Conservation (phyloP, 352 stramenopile species). For the Pythium volutum region DNA sequence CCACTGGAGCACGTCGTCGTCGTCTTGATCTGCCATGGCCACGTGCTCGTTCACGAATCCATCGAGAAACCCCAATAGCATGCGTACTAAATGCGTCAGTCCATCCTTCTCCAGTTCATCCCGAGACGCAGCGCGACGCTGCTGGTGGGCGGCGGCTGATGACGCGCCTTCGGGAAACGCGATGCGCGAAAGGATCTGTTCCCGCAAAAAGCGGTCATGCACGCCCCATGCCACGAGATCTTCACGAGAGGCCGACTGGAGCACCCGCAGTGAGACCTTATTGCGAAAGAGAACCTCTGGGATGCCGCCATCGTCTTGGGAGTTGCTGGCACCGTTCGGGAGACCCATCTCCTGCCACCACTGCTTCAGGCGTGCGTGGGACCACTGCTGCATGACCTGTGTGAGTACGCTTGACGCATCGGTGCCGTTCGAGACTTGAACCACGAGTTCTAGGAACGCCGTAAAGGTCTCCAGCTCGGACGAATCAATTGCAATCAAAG, state of each 20-base stretch:
- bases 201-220: conserved; percentile 43
- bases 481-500: conserved; percentile 30
- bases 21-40: conserved; percentile 13
- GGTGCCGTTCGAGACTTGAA: conserved; percentile 32
- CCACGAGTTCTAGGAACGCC: conserved; percentile 54
- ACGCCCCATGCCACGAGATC: conserved; percentile 71
- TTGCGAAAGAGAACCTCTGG: conserved; percentile 38
- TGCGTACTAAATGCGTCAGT: conserved; percentile 44
- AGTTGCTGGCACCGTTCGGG: conserved; percentile 18
- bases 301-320: conserved; percentile 29
- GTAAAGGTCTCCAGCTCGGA: conserved; percentile 42
- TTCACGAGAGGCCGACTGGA: conserved; percentile 59
- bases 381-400: conserved; percentile 34
- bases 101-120: conserved; percentile 38
- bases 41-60: conserved; percentile 43
- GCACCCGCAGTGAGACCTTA: conserved; percentile 38
- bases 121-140: conserved; percentile 13
- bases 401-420: conserved; percentile 17
- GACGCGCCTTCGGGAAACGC: conserved; percentile 17
- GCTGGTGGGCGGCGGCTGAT: conserved; percentile 18
- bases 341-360: conserved; percentile 50
- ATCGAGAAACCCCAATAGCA: conserved; percentile 52
- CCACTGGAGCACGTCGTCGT: conserved; percentile 26
- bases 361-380: conserved; percentile 44
- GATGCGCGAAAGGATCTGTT: conserved; percentile 48